Conservation (phyloP, 2,329 filamentous ascomycete genomes). For the Fusarium sp. region DNA sequence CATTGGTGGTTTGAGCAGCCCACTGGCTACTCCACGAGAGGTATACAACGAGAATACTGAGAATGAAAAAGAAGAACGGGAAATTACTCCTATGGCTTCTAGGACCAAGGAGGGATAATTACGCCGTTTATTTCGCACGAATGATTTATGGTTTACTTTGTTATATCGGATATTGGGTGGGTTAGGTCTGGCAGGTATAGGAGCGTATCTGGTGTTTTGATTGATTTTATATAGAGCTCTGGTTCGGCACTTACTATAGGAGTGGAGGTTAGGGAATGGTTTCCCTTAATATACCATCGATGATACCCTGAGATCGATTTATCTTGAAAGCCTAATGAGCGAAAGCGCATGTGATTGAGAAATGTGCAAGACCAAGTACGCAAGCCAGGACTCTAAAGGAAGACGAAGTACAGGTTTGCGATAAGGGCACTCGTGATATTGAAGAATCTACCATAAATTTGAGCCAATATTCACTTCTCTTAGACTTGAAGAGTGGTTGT, state of each 20-base stretch:
- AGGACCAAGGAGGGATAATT: conserved; percentile 38
- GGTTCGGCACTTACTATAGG: conserved; percentile 39
- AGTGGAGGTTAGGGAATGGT: conserved; percentile 20
- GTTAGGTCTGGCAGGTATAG: conserved; percentile 27
- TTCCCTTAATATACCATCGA: conserved; percentile 46
- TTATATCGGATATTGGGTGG: conserved; percentile 22
- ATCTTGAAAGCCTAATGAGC: not conserved
- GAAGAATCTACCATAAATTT: not conserved
- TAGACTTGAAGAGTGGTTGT: not conserved
- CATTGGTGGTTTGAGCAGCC: conserved; percentile 72
- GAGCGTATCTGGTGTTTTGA: conserved; percentile 37
- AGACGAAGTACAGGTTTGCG: not conserved
- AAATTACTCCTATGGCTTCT: conserved; percentile 24
- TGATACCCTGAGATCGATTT: conserved; percentile 48
- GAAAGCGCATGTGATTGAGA: not conserved
- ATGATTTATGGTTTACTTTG: conserved; percentile 38
- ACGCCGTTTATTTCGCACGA: conserved; percentile 24
- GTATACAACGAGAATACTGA: conserved; percentile 54
- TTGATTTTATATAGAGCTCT: conserved; percentile 39
- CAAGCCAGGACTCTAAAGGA: not conserved
- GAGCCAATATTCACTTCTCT: not conserved
- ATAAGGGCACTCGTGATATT: no score
- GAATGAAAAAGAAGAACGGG: conserved; percentile 46
- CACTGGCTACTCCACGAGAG: conserved; percentile 70
- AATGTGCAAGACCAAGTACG: not conserved